Base-by-base conservation (phyloP, 306 rosid genomes). In the Ormosia semicastrata region DNA sequence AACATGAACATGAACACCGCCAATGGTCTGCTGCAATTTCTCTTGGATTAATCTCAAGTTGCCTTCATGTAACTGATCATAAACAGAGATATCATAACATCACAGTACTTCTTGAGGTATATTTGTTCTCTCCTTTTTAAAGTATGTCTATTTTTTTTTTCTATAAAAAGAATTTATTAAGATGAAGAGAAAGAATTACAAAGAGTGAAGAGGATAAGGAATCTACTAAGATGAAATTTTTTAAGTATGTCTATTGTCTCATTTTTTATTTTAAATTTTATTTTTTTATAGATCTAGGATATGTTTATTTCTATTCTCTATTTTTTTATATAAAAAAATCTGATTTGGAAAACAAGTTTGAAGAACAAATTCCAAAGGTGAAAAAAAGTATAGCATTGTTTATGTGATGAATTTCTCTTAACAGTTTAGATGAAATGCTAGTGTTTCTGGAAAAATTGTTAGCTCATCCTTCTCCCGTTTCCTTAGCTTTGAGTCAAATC, bases 11-110 rank as follows among this genome's bases (percentile, higher is more conserved):
- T 79, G 99, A 95, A 88, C 88, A 90, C 75, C 94, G 88, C 13
- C 97, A 89, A 78, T 95, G 96, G 97, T 84, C 98, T 71, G 91
- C 98, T 70, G 99, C 98, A 34, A 92, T 95, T 84, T 95, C 98
- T 82, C 93, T 95, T 71, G 99, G 99, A 73, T 86, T 95, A 66
- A 89, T 93, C 82, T 93, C 98, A 69, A 89, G 98, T 83, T 87
- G 93, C 87, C 92, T 93, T 41, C 99, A 95, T 84, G 92, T 89
- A 75, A 95, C 99, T 7, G 98, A 95, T 82, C 96, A 92, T 88
- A 87, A 85, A 88, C 94, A 90, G 83, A 95, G 93, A 91, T 87
- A 87, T 83, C 79, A 92, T 80, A 95, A 84, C 75, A 87, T 95
- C 79, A 82, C 79, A n/a, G 97, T 89, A 77, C 97, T 95, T 85